phyloP scores from a whole-genome alignment of 345 rosid species.

The Moricandia moricandioides region DNA sequence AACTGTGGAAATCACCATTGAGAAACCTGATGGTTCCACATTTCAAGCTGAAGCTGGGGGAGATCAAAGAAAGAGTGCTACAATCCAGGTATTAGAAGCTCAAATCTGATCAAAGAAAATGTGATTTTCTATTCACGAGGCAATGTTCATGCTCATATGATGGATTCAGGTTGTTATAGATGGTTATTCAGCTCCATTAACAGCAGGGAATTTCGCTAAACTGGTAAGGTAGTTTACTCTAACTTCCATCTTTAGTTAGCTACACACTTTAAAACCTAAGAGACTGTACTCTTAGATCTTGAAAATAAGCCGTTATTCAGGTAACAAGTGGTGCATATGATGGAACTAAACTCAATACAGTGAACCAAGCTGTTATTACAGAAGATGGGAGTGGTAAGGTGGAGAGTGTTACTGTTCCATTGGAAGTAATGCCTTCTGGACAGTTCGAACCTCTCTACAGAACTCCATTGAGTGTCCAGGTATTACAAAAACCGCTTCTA shows the following conservation, averaged over 20 bases:
- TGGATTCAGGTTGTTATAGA: constrained; percentile 63
- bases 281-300: constrained; percentile 6
- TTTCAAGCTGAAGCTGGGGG: constrained; percentile 86
- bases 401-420: constrained; percentile 59
- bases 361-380: constrained; percentile 71
- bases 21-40: constrained; percentile 75
- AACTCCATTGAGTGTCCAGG: constrained; percentile 75
- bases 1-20: constrained; percentile 69
- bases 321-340: constrained; percentile 78
- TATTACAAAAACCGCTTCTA: constrained; percentile 19
- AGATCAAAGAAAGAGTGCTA: constrained; percentile 61
- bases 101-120: not conserved
- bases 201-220: constrained; percentile 84
- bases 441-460: constrained; percentile 92
- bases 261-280: not conserved
- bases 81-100: constrained; percentile 57
- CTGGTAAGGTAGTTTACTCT: constrained; percentile 88
- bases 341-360: constrained; percentile 57
- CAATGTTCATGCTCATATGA: constrained; percentile 5
- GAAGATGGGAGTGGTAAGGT: constrained; percentile 55
- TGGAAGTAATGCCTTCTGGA: constrained; percentile 87
- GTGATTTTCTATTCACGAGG: not conserved
- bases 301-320: constrained; percentile 37
- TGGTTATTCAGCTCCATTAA: constrained; percentile 91
- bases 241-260: constrained; percentile 27